Conservation (phyloP, 1,284 basidiomycete genomes). For the Pseudozyma thailandica region DNA sequence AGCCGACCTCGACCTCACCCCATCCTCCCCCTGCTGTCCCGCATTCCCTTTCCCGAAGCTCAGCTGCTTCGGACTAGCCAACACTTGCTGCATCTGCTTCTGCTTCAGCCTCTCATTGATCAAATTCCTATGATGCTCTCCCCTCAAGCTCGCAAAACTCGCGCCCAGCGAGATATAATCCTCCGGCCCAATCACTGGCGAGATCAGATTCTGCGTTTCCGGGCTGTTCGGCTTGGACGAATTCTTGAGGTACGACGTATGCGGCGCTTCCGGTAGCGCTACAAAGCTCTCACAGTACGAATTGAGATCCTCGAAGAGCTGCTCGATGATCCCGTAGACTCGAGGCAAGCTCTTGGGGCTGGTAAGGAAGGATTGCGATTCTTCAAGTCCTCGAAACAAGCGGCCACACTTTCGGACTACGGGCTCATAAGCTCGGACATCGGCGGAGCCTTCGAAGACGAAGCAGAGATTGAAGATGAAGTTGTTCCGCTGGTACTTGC, state of each 20-base stretch:
- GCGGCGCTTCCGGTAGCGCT: constrained; percentile 61
- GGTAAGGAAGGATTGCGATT: constrained; percentile 89
- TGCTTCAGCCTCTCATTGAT: constrained; percentile 41
- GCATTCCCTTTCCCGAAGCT: no score
- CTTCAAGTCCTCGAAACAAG: constrained; percentile 86
- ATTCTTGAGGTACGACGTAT: constrained; percentile 46
- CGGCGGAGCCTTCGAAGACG: constrained; percentile 87
- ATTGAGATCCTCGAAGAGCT: constrained; percentile 95
- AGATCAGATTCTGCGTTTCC: constrained; percentile 13
- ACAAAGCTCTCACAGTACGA: constrained; percentile 75
- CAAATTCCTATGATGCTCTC: constrained; percentile 36
- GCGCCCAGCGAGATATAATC: constrained; percentile 38
- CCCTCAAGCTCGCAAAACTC: constrained; percentile 30
- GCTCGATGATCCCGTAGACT: constrained; percentile 89
- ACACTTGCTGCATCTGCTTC: constrained; percentile 30
- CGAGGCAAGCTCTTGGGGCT: constrained; percentile 77
- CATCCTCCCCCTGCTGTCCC: constrained; percentile 9
- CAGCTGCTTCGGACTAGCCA: not conserved
- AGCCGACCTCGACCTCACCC: constrained; percentile 19
- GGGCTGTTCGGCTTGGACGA: constrained; percentile 36
- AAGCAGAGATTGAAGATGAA: constrained; percentile 93
- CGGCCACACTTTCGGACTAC: constrained; percentile 93
- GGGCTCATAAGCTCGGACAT: constrained; percentile 93
- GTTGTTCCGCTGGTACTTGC: constrained; percentile 69
- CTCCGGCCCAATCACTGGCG: constrained; percentile 30